Evolutionary conservation across 23 red algal species (phyloP).

Genomic region (Gracilaria vermiculophylla): DNA sequence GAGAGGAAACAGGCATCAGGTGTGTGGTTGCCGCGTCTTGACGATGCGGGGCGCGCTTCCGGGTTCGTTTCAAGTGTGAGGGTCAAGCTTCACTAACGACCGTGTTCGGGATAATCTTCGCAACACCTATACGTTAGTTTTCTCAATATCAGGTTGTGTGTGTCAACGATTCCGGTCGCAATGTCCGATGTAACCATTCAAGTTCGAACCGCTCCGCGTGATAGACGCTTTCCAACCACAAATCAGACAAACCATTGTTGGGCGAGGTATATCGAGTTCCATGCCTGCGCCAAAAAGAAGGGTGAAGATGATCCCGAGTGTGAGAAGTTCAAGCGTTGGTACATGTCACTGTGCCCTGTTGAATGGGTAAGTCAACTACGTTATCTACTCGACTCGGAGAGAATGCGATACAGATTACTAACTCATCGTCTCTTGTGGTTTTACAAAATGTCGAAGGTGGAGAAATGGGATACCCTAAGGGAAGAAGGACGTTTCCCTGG

Average conservation of each 20-base stretch:
- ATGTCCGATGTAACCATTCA: conserved; percentile 71
- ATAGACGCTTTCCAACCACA: conserved; percentile 91
- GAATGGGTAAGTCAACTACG: conserved; percentile 80
- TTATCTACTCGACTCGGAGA: neutral
- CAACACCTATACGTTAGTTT: neutral
- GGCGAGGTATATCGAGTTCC: conserved; percentile 97
- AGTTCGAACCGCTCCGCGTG: conserved; percentile 87
- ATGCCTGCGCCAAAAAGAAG: conserved; percentile 79
- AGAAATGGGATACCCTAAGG: conserved; percentile 93
- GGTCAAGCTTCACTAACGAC: neutral
- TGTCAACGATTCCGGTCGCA: neutral
- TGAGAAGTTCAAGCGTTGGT: conserved; percentile 96
- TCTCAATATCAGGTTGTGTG: too few relatives aligned
- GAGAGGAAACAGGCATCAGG: too few relatives aligned
- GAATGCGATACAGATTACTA: neutral
- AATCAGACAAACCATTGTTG: conserved; percentile 99
- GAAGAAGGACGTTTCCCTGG: conserved; percentile 90
- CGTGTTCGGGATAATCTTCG: neutral
- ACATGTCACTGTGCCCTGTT: conserved; percentile 81
- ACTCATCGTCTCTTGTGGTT: neutral
- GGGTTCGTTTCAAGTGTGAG: neutral
- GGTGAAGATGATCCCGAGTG: conserved; percentile 96
- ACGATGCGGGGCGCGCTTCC: neutral
- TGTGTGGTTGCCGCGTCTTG: neutral
- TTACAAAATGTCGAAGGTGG: conserved; percentile 42